Evolutionary conservation across 2,329 filamentous ascomycete genomes (phyloP), one percentile per base, ranked within the genome.

Genomic region (Myriosclerotinia scirpicola): DNA sequence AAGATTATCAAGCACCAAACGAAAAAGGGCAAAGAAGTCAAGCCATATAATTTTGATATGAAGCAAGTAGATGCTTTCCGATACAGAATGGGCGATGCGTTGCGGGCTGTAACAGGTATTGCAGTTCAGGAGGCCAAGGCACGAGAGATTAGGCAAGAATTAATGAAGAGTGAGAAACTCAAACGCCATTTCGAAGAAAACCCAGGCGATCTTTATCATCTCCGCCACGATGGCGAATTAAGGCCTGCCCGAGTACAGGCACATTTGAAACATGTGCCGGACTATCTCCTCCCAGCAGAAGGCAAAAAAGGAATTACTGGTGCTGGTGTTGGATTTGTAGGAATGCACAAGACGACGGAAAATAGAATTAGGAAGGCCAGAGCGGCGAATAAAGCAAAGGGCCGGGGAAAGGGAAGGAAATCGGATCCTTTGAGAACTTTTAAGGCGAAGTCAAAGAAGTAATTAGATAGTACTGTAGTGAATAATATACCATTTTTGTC

Each of bases 181-280:
- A 93, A 95, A 79, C 85, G 93, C 62, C 92, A 98, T 81, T 99
- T 98, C 75, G 95, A 98, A 76, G 95, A 99, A 78, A 97, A 99
- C 77, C 95, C 95, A 0, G 87, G 90, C 42, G 94, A 98, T 76
- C 80, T 98, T 70, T 86, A 87, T 48, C 92, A 97, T 76, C 82
- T 98, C 71, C 87, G 94, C 36, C 95, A 99, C 76, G 95, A 99
- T 76, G 89, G 89, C 48, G 94, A 97, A 77, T 82, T 96, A 66
- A 86, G 93, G 68, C 88, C 93, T 34, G 92, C 93, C 17, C 83
- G 91, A 67, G 88, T 93, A 55, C 93, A 98, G 79, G 85, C 90
- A 9, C 95, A 99, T 81, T 81, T 99, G 71, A 96, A 92, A 79
- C 92, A 97, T 77, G 91, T 99, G 1, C 95, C 95, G 0, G 93